Evolutionary conservation across 257 asterid species (phyloP).

Genomic region (Solanum pimpinellifolium): DNA sequence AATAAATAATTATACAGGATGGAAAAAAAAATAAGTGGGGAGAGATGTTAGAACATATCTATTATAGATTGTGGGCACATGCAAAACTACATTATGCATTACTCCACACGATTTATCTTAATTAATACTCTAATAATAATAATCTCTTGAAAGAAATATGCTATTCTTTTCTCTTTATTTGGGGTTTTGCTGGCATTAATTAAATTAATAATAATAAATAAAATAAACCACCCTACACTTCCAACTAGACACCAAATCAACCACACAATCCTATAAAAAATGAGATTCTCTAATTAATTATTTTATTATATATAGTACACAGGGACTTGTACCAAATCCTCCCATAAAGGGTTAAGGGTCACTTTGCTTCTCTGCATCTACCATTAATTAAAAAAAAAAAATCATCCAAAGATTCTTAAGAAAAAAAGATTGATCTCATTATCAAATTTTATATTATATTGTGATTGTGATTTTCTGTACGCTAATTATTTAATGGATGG

Average conservation of each 20-base stretch:
- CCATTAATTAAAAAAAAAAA: background rate
- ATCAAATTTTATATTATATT: background rate
- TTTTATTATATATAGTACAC: background rate
- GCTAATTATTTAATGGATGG: background rate
- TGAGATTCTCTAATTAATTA: conserved; percentile 10
- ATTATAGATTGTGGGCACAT: conserved; percentile 38
- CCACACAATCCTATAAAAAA: conserved; percentile 22
- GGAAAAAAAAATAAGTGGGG: background rate
- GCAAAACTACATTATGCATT: conserved; percentile 11
- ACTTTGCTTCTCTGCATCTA: background rate
- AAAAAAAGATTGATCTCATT: background rate
- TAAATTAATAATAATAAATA: background rate
- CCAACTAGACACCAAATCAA: conserved; percentile 26
- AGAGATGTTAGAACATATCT: conserved; percentile 18
- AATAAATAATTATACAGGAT: background rate
- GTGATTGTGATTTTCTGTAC: background rate
- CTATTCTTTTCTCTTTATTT: background rate
- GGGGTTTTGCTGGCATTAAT: background rate
- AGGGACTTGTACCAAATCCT: background rate
- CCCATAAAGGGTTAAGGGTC: background rate
- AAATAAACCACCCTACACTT: background rate
- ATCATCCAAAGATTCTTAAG: background rate
- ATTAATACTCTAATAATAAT: background rate
- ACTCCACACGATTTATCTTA: conserved; percentile 2
- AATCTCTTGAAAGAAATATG: background rate